Percentiles rank a stretch among this genome's conserved stretches.
Evolutionary conservation across 345 rosid species (phyloP).

Genomic region (Erodium maritimum): DNA sequence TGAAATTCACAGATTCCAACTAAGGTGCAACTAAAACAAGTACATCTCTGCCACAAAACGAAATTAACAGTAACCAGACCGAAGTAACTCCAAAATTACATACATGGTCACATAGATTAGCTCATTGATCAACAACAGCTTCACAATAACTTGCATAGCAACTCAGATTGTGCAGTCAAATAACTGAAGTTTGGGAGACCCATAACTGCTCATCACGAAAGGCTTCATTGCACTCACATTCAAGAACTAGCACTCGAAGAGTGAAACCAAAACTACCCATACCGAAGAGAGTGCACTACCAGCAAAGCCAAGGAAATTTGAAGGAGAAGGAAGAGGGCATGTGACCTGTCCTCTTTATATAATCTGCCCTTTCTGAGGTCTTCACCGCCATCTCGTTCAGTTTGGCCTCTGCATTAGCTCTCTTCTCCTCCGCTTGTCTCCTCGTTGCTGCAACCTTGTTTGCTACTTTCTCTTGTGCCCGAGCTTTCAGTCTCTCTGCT

Average conservation of each 20-base stretch:
- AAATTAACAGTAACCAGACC: too few species aligned
- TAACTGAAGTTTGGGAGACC: too few species aligned
- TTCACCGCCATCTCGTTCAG: slow-evolving; percentile 58
- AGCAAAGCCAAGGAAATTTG: slow-evolving; percentile 65
- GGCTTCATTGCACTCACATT: too few species aligned
- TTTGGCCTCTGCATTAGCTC: slow-evolving; percentile 75
- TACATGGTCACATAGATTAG: too few species aligned
- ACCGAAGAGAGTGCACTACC: slow-evolving; percentile 35
- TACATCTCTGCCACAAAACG: too few species aligned
- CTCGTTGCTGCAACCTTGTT: slow-evolving; percentile 63
- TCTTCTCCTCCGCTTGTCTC: slow-evolving; percentile 78
- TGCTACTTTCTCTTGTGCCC: slow-evolving; percentile 62
- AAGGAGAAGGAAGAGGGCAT: slow-evolving; percentile 63
- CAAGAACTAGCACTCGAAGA: too few species aligned
- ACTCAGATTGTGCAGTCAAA: too few species aligned
- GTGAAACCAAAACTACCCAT: too few species aligned
- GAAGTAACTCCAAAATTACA: too few species aligned
- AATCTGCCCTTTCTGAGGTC: slow-evolving; percentile 75
- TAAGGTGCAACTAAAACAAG: too few species aligned
- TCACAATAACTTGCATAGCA: neutral
- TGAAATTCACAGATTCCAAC: too few species aligned
- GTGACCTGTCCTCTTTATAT: slow-evolving; percentile 83
- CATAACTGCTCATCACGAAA: too few species aligned
- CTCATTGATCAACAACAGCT: neutral
- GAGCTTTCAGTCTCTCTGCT: slow-evolving; percentile 75